Percentiles rank a stretch among this genome's conserved stretches.
These are phyloP conservation scores for Linanthus parryae DNA, from an alignment of 148 eudicot genomes.

Conservation along the genomic window DNA sequence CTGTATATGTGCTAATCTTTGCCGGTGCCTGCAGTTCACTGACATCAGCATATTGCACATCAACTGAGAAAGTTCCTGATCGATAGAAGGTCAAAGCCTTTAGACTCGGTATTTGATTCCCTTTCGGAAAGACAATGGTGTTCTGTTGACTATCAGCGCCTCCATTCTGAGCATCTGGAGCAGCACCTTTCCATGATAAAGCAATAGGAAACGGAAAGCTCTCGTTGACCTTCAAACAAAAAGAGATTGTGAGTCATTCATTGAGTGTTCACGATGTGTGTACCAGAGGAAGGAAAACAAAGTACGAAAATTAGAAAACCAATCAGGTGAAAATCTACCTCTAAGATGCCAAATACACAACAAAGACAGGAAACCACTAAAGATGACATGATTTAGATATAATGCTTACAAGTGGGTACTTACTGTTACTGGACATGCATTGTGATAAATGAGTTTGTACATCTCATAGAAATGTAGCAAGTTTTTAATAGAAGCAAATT, in stretches of 20 bases:
- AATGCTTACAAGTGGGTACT: too few relatives aligned
- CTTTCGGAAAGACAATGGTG: constrained; percentile 72
- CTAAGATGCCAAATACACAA: too few relatives aligned
- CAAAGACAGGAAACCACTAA: too few relatives aligned
- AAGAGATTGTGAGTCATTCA: background rate
- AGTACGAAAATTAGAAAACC: too few relatives aligned
- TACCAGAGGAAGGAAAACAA: background rate
- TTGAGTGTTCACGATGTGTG: background rate
- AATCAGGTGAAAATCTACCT: too few relatives aligned
- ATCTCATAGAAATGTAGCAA: too few relatives aligned
- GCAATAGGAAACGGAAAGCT: constrained; percentile 75
- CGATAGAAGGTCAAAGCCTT: constrained; percentile 71
- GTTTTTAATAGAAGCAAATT: too few relatives aligned
- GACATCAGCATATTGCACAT: constrained; percentile 73
- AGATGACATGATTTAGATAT: too few relatives aligned
- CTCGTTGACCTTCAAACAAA: constrained; percentile 67
- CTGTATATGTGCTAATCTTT: too few relatives aligned
- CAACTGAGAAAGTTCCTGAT: constrained; percentile 58
- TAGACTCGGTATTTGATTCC: constrained; percentile 64
- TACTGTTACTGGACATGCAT: too few relatives aligned
- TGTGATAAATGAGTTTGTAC: too few relatives aligned
- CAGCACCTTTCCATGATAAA: constrained; percentile 74
- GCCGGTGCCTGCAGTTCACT: constrained; percentile 67
- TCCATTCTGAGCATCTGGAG: constrained; percentile 50
- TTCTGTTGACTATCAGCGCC: constrained; percentile 47